These are phyloP conservation scores for Biscogniauxia marginata DNA, from an alignment of 2,329 filamentous ascomycete genomes.

Conservation along the genomic window DNA sequence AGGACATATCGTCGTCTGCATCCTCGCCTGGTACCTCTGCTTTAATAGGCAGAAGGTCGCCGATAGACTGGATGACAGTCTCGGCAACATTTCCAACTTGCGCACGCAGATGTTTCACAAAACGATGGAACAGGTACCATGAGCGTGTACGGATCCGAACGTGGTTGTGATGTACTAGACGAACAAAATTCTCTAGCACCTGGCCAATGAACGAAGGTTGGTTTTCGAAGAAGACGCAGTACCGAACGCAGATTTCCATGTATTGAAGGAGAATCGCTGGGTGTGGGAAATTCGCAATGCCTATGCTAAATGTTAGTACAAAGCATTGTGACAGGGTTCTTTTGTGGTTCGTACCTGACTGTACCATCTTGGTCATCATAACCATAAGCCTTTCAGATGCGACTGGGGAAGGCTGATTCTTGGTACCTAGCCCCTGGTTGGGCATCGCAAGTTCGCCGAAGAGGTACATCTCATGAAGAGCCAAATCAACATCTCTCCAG, in stretches of 20 bases:
- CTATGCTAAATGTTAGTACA: slow-evolving; percentile 43
- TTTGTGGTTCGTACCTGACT: slow-evolving; percentile 64
- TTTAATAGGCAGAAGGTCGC: slow-evolving; percentile 84
- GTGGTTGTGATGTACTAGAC: slow-evolving; percentile 83
- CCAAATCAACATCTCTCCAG: slow-evolving; percentile 93
- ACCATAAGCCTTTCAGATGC: slow-evolving; percentile 79
- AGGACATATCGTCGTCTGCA: slow-evolving; percentile 89
- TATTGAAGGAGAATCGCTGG: slow-evolving; percentile 93
- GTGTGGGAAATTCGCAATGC: slow-evolving; percentile 81
- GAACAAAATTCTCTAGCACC: slow-evolving; percentile 88
- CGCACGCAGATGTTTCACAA: slow-evolving; percentile 81
- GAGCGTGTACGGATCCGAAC: slow-evolving; percentile 85
- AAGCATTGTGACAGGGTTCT: slow-evolving; percentile 7
- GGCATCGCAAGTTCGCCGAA: slow-evolving; percentile 94
- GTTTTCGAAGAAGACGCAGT: slow-evolving; percentile 87
- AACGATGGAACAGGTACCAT: slow-evolving; percentile 94
- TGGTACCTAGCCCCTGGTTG: slow-evolving; percentile 81
- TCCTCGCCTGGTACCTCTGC: slow-evolving; percentile 80
- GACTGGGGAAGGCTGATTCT: slow-evolving; percentile 75
- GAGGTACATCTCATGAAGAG: slow-evolving; percentile 90
- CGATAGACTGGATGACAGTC: slow-evolving; percentile 85
- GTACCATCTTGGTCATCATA: slow-evolving; percentile 96
- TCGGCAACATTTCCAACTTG: slow-evolving; percentile 88
- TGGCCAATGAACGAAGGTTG: slow-evolving; percentile 79
- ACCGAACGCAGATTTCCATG: slow-evolving; percentile 97